These are phyloP conservation scores for Acanthamoeba triangularis DNA, from an alignment of 208 protist species.

Conservation along the genomic window DNA sequence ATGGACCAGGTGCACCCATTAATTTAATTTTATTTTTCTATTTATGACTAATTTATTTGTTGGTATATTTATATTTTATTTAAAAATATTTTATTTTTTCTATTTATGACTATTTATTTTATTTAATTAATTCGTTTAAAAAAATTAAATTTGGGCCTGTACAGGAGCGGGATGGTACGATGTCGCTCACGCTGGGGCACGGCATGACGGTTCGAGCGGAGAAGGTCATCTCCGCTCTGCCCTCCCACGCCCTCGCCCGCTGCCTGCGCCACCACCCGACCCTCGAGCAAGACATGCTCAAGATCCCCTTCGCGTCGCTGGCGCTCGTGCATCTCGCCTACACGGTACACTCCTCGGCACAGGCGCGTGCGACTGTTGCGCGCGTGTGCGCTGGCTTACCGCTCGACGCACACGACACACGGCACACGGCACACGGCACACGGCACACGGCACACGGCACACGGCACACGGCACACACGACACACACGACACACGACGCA, in stretches of 20 bases:
- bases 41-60: too few relatives aligned
- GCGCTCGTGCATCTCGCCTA: slow-evolving; percentile 45
- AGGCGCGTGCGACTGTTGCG: too few relatives aligned
- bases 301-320: slow-evolving; percentile 26
- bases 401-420: too few relatives aligned
- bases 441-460: neutral
- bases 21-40: neutral
- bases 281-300: neutral
- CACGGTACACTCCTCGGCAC: too few relatives aligned
- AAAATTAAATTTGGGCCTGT: neutral
- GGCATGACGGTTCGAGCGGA: neutral
- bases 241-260: slow-evolving; percentile 4
- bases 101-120: neutral
- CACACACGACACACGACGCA: neutral
- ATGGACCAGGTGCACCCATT: neutral
- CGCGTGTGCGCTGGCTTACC: too few relatives aligned
- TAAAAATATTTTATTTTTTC: neutral
- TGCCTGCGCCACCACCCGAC: neutral
- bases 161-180: neutral
- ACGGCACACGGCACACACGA: neutral
- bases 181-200: neutral
- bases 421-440: too few relatives aligned
- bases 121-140: neutral
- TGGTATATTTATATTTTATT: neutral
- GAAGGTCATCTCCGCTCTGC: slow-evolving; percentile 33